Conservation (phyloP, 2,329 filamentous ascomycete species). For the Cytospora leucostoma region DNA sequence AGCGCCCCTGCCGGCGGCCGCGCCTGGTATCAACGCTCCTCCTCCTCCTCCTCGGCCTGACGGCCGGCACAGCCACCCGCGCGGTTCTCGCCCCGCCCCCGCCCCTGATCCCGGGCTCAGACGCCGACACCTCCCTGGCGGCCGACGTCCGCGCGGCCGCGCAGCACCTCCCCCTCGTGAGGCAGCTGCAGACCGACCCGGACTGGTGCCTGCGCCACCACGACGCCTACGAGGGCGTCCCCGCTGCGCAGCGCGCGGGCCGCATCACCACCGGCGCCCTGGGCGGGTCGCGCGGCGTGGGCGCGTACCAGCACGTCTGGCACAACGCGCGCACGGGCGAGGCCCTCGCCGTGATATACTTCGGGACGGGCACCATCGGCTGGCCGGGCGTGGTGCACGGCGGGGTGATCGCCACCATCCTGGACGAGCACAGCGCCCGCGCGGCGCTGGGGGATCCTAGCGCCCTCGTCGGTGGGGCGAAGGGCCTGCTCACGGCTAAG, state of each 20-base stretch:
- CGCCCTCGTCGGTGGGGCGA: constrained; percentile 49
- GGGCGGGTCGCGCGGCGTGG: constrained; percentile 44
- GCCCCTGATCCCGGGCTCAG: constrained; percentile 42
- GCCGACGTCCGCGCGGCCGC: constrained; percentile 45
- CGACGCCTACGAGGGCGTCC: constrained; percentile 14
- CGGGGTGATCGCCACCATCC: constrained; percentile 65
- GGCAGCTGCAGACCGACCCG: constrained; percentile 47
- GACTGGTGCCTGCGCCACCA: constrained; percentile 26
- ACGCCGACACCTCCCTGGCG: constrained; percentile 45
- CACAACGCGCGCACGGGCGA: constrained; percentile 60
- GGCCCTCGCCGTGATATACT: constrained; percentile 64
- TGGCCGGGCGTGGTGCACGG: constrained; percentile 76
- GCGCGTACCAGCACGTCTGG: constrained; percentile 62
- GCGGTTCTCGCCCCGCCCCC: constrained; percentile 47
- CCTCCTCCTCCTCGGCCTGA: constrained; percentile 45
- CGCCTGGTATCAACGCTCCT: constrained; percentile 36
- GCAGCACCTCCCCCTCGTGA: constrained; percentile 50
- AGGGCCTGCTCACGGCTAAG: constrained; percentile 51
- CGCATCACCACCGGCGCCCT: constrained; percentile 48
- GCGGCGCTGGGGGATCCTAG: constrained; percentile 55
- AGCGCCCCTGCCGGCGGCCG: constrained; percentile 23
- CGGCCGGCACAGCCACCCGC: constrained; percentile 41
- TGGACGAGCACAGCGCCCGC: constrained; percentile 70
- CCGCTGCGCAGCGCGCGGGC: constrained; percentile 13
- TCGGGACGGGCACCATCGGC: constrained; percentile 65